phyloP scores from a whole-genome alignment of 345 rosid genomes.

The Geranium rotundifolium region DNA sequence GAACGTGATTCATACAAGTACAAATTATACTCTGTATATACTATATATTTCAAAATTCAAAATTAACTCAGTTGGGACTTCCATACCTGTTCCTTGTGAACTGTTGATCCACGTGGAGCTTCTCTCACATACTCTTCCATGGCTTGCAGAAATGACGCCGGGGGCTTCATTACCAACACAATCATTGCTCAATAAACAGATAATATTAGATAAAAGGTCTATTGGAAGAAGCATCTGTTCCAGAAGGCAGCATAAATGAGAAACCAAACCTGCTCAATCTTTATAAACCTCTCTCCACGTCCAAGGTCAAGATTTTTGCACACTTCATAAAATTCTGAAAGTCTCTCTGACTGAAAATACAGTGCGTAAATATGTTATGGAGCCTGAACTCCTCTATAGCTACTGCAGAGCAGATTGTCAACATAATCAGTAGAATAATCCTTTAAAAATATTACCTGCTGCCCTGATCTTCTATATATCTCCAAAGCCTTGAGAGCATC shows the following conservation, averaged over 20 bases:
- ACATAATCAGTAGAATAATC: not conserved
- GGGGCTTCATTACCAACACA: conserved; percentile 43
- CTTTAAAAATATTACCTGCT: conserved; percentile 44
- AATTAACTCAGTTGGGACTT: not conserved
- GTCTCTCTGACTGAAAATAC: conserved; percentile 64
- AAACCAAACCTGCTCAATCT: conserved; percentile 82
- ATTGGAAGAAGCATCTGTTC: not conserved
- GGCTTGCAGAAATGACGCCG: conserved; percentile 83
- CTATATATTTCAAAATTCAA: no score
- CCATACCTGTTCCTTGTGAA: conserved; percentile 68
- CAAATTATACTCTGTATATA: not conserved
- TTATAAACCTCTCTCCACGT: conserved; percentile 67
- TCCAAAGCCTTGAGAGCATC: conserved; percentile 84
- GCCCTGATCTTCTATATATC: conserved; percentile 72
- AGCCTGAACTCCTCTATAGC: not conserved
- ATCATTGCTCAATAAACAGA: not conserved
- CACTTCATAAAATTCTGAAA: conserved; percentile 88
- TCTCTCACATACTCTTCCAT: conserved; percentile 97
- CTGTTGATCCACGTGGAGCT: conserved; percentile 51
- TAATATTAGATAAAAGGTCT: no score
- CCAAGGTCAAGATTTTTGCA: conserved; percentile 79
- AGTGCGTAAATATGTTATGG: conserved; percentile 1
- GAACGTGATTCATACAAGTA: not conserved
- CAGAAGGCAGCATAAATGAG: conserved; percentile 6
- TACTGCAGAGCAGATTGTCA: not conserved